These are phyloP conservation scores for Pyrenochaeta sp. DNA, from an alignment of 2,329 filamentous ascomycete genomes.

Conservation along the genomic window DNA sequence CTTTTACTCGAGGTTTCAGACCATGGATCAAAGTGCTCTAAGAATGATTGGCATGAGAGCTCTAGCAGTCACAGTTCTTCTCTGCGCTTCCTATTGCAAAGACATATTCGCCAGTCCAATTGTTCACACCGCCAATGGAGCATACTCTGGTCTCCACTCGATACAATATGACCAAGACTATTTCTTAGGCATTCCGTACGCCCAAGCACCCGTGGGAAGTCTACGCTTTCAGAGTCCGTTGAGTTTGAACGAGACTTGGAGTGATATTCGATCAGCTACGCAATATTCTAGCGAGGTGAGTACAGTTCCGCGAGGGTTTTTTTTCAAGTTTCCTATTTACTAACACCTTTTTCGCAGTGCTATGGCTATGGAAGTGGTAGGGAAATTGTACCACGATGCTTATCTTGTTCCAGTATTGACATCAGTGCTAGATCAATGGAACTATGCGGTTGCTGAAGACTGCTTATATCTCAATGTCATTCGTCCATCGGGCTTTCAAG, in stretches of 20 bases:
- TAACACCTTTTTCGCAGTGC: constrained; percentile 34
- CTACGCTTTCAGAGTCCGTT: constrained; percentile 61
- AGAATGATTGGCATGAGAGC: no score
- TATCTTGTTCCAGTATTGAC: no score
- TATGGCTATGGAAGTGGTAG: constrained; percentile 48
- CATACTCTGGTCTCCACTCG: constrained; percentile 49
- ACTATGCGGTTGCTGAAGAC: constrained; percentile 55
- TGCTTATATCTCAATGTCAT: constrained; percentile 62
- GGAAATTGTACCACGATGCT: no score
- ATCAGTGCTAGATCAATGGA: constrained; percentile 45
- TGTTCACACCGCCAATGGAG: constrained; percentile 54
- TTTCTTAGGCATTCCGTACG: constrained; percentile 60
- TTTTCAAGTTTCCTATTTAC: background rate
- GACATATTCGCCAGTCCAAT: no score
- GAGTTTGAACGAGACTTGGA: constrained; percentile 53
- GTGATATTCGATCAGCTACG: constrained; percentile 47
- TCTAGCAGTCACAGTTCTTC: no score
- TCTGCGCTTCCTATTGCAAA: no score
- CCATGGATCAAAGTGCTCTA: no score
- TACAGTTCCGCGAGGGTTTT: background rate
- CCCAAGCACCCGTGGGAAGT: constrained; percentile 44
- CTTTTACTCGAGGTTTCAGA: no score
- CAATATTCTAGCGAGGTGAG: constrained; percentile 32
- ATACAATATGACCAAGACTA: constrained; percentile 53
- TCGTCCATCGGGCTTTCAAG: constrained; percentile 46